Evolutionary conservation across 768 basidiomycete species (phyloP).

Genomic region (Coprinopsis strossmayeri): DNA sequence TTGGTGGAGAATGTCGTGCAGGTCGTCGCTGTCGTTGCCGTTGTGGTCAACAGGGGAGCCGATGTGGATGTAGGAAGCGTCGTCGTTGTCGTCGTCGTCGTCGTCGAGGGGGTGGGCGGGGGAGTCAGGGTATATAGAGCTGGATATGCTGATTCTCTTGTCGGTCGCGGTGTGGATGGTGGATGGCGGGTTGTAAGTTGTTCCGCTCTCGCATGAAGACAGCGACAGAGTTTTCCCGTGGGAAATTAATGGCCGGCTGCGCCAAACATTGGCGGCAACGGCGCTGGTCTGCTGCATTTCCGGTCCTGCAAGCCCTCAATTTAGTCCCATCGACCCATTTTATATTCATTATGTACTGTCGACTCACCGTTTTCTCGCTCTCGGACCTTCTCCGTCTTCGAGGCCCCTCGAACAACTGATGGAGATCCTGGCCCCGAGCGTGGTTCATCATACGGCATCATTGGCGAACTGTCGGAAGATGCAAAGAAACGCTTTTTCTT

Average conservation of each 20-base stretch:
- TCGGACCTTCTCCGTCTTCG: neutral
- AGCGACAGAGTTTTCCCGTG: conserved; percentile 19
- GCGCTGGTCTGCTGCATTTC: neutral
- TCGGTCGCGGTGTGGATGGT: conserved; percentile 28
- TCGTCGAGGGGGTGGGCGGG: conserved; percentile 21
- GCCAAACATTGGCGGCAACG: conserved; percentile 12
- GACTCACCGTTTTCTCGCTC: neutral
- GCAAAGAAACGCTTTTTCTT: neutral
- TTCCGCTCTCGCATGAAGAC: conserved; percentile 19
- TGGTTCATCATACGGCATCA: neutral
- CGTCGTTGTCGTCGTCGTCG: conserved; percentile 5
- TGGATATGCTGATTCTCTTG: conserved; percentile 36
- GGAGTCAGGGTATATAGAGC: conserved; percentile 28
- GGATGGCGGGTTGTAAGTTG: conserved; percentile 18
- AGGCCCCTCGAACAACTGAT: neutral
- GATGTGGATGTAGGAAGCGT: conserved; percentile 21
- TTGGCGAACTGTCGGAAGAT: neutral
- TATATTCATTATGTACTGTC: neutral
- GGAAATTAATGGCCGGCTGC: conserved; percentile 28
- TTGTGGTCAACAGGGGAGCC: neutral
- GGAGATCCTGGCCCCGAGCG: neutral
- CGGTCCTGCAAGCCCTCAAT: neutral
- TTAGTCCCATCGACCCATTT: no score
- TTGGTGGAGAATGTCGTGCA: conserved; percentile 13
- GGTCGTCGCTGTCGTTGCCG: neutral